Percentiles rank a stretch among this genome's conserved stretches.
Conservation (phyloP, 257 asterid genomes). For the Solanum okadae region DNA sequence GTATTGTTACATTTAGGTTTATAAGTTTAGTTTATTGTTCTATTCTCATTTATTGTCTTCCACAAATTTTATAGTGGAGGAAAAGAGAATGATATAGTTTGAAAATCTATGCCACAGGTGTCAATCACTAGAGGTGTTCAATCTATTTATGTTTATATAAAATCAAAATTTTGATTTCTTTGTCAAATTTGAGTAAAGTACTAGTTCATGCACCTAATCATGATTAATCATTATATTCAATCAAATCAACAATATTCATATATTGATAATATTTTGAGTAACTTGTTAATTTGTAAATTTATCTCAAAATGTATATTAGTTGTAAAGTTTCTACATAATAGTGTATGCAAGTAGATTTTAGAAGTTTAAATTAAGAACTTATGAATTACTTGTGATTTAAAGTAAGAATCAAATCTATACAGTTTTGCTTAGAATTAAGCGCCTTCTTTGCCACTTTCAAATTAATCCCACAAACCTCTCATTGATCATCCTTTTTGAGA, state of each 20-base stretch:
- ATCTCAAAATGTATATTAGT: neutral
- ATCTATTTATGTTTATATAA: neutral
- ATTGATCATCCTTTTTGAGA: neutral
- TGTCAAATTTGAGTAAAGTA: neutral
- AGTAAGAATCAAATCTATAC: too few relatives aligned
- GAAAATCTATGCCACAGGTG: neutral
- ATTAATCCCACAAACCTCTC: rapidly evolving
- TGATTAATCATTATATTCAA: neutral
- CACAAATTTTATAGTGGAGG: neutral
- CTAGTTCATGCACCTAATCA: neutral
- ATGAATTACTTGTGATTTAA: too few relatives aligned
- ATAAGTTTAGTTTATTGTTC: neutral
- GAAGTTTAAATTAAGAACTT: too few relatives aligned
- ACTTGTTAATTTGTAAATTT: neutral
- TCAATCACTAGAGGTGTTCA: neutral
- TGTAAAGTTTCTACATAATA: too few relatives aligned
- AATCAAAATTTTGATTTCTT: neutral
- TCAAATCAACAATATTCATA: neutral
- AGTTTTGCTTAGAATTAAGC: too few relatives aligned
- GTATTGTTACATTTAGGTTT: neutral
- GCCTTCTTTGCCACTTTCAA: too few relatives aligned
- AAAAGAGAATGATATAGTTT: neutral
- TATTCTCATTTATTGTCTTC: neutral
- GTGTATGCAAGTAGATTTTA: too few relatives aligned
- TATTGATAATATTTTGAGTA: neutral